Base-by-base conservation (phyloP, 2,329 filamentous ascomycete species). In the Sporothrix schenckii region DNA sequence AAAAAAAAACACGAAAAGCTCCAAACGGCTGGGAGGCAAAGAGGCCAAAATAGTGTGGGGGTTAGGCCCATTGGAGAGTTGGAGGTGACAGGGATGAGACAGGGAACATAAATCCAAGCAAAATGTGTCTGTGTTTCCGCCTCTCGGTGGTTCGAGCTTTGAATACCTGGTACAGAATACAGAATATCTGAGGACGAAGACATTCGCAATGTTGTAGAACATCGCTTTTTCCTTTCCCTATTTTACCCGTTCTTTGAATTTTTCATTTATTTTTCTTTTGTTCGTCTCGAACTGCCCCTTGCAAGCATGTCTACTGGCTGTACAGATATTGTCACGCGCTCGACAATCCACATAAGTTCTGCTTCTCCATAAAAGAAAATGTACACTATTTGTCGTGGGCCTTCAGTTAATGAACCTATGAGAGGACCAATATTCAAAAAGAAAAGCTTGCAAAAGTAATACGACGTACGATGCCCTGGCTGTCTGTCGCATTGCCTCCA, bases 11-110 rank as follows among this genome's bases (percentile, higher is more conserved):
- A 54, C n/a, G 34, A 54, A 49, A 56, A 34, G 41, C 52, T 24
- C 24, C 11, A 56, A 27, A 41, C n/a, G 27, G 41, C 34, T 24
- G 66, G n/a, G 16, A 44, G 39, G 24, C 68, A 63, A 49, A 68
- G 34, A 39, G 41, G 58, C 41, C 58, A 68, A 27, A 68, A 69
- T 71, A 71, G 70, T 70, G 69, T 70, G 69, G 69, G 69, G 69
- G 69, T 70, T 68, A 70, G 69, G 24, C 54, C 47, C 34, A 34
- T 60, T 56, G 19, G 60, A 21, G 30, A 41, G 21, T 50, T 65
- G 24, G 58, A 63, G 68, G 24, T 34, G 21, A 39, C 44, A 34
- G 27, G 44, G 16, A 7, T 63, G 47, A 44, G 58, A 61, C 11
- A 39, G 24, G 6, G 2, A 61, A 61, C 56, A n/a, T n/a, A n/a